Evolutionary conservation across 2,329 filamentous ascomycete genomes (phyloP), one percentile per base, ranked within the genome.

Genomic region (Ophiostoma triangulosporum): DNA sequence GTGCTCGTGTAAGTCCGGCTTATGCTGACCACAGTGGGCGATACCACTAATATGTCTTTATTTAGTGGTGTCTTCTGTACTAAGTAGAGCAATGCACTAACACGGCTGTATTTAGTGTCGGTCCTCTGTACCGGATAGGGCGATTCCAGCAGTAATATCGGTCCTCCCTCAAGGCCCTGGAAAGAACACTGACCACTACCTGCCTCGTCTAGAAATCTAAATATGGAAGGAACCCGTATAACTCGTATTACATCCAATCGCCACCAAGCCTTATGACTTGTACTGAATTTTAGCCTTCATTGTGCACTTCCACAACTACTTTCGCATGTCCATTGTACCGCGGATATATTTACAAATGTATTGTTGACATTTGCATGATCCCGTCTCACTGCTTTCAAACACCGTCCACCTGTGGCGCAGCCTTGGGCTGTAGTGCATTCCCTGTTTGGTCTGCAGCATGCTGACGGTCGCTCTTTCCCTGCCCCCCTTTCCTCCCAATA

Each of bases 361-460:
- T 20, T 22, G 36, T 17, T 40, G 29, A 24, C 24, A 20, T 40
- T 24, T 40, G n/a, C n/a, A n/a, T n/a, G n/a, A 24, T 22, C 11
- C 14, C 27, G 52, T 50, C 27, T 48, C 20, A 49, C 51, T 35
- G 24, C 12, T 35, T 32, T 15, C 20, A 40, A 40, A 22, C 24
- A 24, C 4, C 38, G 24, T 43, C 20, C 38, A 26, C 38, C 20
- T 14, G 52, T 46, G 52, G 52, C 52, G 48, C 48, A 51, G 53
- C 17, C 40, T 35, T 54, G 17, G 53, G 48, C 53, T 38, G 53
- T 20, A 38, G 53, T 54, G 35, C 48, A 31, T 51, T 40, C 53
- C 48, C 33, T 22, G 26, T 51, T 48, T 49, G 40, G 53, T 15
- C 43, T 24, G 36, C 36, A 40, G 15, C 15, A 14, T n/a, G 27